Percentiles rank a stretch among this genome's conserved stretches.
Conservation (phyloP, 192 early-diverging fungal genomes). For the Rhizoclosmatium sp. region DNA sequence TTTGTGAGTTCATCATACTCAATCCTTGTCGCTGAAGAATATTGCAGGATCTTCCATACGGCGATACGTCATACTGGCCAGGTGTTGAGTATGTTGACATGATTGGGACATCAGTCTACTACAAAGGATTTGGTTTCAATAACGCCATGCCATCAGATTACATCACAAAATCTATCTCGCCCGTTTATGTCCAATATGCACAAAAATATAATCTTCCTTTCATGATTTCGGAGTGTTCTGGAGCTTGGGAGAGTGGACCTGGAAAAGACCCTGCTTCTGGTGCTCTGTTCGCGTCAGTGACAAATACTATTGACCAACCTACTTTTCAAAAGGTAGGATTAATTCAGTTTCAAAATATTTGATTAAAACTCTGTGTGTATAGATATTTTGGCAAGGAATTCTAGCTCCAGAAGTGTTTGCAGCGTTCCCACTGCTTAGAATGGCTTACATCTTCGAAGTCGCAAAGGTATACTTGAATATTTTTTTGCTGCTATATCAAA, state of each 20-base stretch:
- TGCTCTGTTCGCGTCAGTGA: background rate
- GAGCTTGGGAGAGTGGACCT: constrained; percentile 31
- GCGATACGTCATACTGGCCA: constrained; percentile 3
- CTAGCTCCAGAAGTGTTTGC: constrained; percentile 3
- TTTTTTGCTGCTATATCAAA: too few relatives aligned
- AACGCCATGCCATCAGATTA: background rate
- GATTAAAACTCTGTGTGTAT: too few relatives aligned
- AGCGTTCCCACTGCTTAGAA: background rate
- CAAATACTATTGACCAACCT: background rate
- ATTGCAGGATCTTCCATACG: background rate
- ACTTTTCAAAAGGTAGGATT: background rate
- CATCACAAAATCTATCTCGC: background rate
- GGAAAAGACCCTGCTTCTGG: constrained; percentile 15
- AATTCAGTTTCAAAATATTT: too few relatives aligned
- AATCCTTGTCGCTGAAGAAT: constrained; percentile 2
- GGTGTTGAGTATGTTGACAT: constrained; percentile 24
- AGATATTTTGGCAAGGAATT: constrained; percentile 10
- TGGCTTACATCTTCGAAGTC: constrained; percentile 26
- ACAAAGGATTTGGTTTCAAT: constrained; percentile 30
- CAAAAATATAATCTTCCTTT: constrained; percentile 15
- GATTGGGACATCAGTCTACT: constrained; percentile 23
- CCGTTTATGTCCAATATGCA: background rate
- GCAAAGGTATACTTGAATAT: background rate
- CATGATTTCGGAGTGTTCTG: constrained; percentile 29
- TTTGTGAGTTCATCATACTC: background rate